Percentiles rank a stretch among this genome's conserved stretches.
phyloP scores from a whole-genome alignment of 306 rosid species.

The Malus asiatica region DNA sequence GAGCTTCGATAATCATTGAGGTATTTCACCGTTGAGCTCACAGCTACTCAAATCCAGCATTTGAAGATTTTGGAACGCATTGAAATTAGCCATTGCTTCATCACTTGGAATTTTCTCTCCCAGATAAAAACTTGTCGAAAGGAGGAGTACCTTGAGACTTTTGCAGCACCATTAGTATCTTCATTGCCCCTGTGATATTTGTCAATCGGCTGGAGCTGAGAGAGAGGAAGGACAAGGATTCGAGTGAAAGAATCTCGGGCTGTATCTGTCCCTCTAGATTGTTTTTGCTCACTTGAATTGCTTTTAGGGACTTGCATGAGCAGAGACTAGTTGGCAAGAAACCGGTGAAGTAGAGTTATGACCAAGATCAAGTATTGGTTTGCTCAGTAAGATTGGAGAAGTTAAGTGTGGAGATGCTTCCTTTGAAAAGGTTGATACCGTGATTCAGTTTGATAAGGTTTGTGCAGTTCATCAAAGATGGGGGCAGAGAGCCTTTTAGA shows the following conservation, averaged over 20 bases:
- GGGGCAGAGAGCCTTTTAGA: too few species aligned
- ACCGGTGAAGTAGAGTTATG: not conserved
- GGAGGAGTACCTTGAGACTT: not conserved
- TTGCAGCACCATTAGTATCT: not conserved
- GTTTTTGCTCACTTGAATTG: not conserved
- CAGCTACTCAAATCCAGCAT: too few species aligned
- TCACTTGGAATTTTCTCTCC: too few species aligned
- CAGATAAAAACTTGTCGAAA: too few species aligned
- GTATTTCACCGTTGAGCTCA: too few species aligned
- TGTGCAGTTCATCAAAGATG: too few species aligned
- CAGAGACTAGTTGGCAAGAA: not conserved
- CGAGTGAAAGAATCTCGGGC: not conserved
- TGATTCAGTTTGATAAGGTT: too few species aligned
- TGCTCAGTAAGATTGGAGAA: not conserved
- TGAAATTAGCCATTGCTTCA: too few species aligned
- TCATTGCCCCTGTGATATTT: not conserved
- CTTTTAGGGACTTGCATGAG: not conserved
- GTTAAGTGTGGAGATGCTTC: not conserved
- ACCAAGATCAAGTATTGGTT: not conserved
- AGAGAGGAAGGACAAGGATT: not conserved
- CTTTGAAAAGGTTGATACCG: too few species aligned
- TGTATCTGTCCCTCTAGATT: not conserved
- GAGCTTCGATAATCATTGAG: too few species aligned
- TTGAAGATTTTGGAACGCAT: too few species aligned
- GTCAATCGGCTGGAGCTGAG: not conserved